Conservation (phyloP, 257 asterid genomes). For the Nicotiana tomentosiformis region DNA sequence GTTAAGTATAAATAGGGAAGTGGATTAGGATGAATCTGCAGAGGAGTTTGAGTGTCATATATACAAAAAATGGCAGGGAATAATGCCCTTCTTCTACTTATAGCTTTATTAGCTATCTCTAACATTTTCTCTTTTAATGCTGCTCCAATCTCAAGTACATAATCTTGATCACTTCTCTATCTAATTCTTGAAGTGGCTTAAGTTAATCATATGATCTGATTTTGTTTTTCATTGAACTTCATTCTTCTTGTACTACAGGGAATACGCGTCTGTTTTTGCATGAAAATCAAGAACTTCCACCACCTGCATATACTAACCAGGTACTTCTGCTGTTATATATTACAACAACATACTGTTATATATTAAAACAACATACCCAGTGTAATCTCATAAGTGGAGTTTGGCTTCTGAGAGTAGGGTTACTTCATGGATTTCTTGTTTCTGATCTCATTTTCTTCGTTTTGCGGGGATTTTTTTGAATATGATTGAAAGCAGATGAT, state of each 20-base stretch:
- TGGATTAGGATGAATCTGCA: neutral
- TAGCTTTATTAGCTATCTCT: slow-evolving; percentile 12
- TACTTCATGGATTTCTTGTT: neutral
- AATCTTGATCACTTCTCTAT: neutral
- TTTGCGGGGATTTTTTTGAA: neutral
- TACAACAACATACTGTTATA: neutral
- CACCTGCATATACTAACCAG: slow-evolving; percentile 10
- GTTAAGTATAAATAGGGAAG: slow-evolving; percentile 11
- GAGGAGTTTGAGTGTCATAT: neutral
- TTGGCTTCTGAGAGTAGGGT: neutral
- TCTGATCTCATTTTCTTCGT: neutral
- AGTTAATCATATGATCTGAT: neutral
- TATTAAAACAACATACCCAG: too few species aligned
- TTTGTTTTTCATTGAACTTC: neutral
- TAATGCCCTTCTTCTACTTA: slow-evolving; percentile 7
- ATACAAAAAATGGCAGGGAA: slow-evolving; percentile 12
- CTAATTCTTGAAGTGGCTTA: neutral
- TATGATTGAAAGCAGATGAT: slow-evolving; percentile 3
- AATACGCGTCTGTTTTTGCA: neutral
- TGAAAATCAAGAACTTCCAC: slow-evolving; percentile 3
- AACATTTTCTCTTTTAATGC: slow-evolving; percentile 7
- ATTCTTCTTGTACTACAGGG: neutral
- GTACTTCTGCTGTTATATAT: neutral
- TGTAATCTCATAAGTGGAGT: too few species aligned
- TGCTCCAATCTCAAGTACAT: slow-evolving; percentile 18